These are phyloP conservation scores for Iberis pinnata DNA, from an alignment of 345 rosid genomes.

Conservation along the genomic window DNA sequence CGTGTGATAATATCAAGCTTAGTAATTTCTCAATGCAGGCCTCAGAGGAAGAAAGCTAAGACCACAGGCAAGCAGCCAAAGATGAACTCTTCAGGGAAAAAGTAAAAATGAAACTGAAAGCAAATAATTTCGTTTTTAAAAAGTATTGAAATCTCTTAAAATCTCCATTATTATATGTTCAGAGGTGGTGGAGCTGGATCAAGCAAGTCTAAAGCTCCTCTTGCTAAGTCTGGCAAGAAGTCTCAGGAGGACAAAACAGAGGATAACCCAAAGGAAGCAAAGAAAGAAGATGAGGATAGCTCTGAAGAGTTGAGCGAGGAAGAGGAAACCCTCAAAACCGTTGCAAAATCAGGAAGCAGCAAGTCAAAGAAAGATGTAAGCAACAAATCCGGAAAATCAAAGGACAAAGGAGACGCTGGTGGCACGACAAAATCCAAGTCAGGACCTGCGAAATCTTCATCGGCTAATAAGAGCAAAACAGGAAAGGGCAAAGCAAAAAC, in stretches of 20 bases:
- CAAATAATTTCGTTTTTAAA: background rate
- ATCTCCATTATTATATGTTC: background rate
- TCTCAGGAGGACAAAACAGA: conserved; percentile 35
- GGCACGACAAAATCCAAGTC: conserved; percentile 41
- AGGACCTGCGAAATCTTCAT: conserved; percentile 33
- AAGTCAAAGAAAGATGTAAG: conserved; percentile 39
- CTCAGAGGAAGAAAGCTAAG: conserved; percentile 57
- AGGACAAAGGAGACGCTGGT: conserved; percentile 30
- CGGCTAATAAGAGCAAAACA: conserved; percentile 16
- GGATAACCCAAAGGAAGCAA: conserved; percentile 15
- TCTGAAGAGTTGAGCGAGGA: conserved; percentile 37
- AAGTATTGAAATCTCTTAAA: conserved; percentile 12
- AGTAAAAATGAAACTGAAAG: conserved; percentile 38
- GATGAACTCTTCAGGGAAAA: conserved; percentile 41
- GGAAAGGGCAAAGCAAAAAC: conserved; percentile 33
- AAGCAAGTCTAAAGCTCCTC: conserved; percentile 48
- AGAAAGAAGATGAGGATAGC: conserved; percentile 33
- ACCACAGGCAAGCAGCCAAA: conserved; percentile 37
- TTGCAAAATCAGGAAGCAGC: conserved; percentile 32
- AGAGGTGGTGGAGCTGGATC: conserved; percentile 64
- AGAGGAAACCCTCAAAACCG: conserved; percentile 33
- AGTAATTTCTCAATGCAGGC: conserved; percentile 37
- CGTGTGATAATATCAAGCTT: conserved; percentile 13
- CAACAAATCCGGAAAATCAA: conserved; percentile 39
- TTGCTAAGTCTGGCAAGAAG: conserved; percentile 32